A percentile compares a stretch with the other conserved stretches of the same genome.
phyloP scores from a whole-genome alignment of 2,329 filamentous ascomycete species.

The Aspergillus sp. region DNA sequence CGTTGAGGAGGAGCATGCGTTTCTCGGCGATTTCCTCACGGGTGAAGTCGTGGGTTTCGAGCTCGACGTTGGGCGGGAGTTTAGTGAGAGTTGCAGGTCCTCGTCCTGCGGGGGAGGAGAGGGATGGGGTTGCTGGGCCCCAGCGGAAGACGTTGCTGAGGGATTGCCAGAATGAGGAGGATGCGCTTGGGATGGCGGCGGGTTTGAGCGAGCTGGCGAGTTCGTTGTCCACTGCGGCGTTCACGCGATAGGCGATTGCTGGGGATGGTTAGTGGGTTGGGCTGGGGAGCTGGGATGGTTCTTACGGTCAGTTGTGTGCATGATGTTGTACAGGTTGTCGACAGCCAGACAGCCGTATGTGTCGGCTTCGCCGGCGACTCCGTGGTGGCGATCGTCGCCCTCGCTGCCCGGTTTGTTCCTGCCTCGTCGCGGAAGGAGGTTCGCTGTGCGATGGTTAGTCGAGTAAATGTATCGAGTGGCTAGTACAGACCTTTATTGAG shows the following conservation, averaged over 20 bases:
- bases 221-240: constrained; percentile 73
- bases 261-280: constrained; percentile 35
- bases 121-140: constrained; percentile 42
- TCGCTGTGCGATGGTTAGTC: constrained; percentile 38
- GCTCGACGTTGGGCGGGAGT: constrained; percentile 64
- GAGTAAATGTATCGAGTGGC: too few relatives aligned
- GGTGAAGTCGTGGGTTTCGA: constrained; percentile 92
- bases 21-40: constrained; percentile 87
- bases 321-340: constrained; percentile 93
- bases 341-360: constrained; percentile 84
- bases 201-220: constrained; percentile 70
- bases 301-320: constrained; percentile 58
- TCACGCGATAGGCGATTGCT: constrained; percentile 83
- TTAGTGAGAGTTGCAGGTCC: constrained; percentile 49
- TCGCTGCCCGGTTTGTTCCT: constrained; percentile 67
- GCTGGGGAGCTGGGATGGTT: neutral
- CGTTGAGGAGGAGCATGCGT: constrained; percentile 78
- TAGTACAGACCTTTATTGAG: constrained; percentile 56
- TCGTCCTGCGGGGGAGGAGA: constrained; percentile 57
- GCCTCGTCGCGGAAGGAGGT: constrained; percentile 65
- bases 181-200: constrained; percentile 68
- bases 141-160: constrained; percentile 54
- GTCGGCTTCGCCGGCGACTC: constrained; percentile 67
- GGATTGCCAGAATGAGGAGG: constrained; percentile 55
- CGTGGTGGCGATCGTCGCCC: constrained; percentile 47